Base-by-base conservation (phyloP, 345 rosid species). In the Pistacia integerrima region DNA sequence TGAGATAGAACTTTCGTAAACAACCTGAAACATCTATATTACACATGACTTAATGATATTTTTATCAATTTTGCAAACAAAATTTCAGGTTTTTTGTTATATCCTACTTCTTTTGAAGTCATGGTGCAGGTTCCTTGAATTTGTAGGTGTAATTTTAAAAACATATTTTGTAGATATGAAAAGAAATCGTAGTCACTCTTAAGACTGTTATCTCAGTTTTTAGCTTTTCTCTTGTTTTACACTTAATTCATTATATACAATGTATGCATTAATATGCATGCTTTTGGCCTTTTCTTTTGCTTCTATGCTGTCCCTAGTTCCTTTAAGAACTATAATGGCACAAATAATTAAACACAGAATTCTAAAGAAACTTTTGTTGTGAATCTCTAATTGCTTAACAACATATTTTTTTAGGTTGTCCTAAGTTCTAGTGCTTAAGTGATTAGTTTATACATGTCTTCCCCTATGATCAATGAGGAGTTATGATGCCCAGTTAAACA, bases 101-200 rank as follows among this genome's bases (percentile, higher is more conserved):
- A 10, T 64, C n/a, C 16, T 64, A 41, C 9, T 41, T 41, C 46
- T 64, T 48, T 64, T 38, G n/a, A 64, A 64, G 46, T 35, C 36
- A 16, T 18, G n/a, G 61, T 52, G 61, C 36, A 51, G 22, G 25
- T 52, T 70, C 33, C 57, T 70, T 55, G 12, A 57, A 70, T 70
- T n/a, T 57, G 41, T 52, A 28, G 16, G 2, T 69, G 22, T 25
- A 69, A 48, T 52, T 6, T 11, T 6, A 41, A 41, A 30, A 30
- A 35, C 60, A 52, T 13, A 30, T 69, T 8, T 69, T 30, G 10
- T 69, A 69, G 46, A 49, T 69, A 54, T 52, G 60, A 16, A 51
- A 30, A 17, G 7, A 4, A 68, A 17, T 36, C 9, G 52, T 30
- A n/a, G 69, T 44, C 69, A 44, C 28, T 69, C 1, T 17, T 10